Evolutionary conservation across 345 rosid species (phyloP), one percentile per base, ranked within the genome.

Genomic region (Syzygium jambos): DNA sequence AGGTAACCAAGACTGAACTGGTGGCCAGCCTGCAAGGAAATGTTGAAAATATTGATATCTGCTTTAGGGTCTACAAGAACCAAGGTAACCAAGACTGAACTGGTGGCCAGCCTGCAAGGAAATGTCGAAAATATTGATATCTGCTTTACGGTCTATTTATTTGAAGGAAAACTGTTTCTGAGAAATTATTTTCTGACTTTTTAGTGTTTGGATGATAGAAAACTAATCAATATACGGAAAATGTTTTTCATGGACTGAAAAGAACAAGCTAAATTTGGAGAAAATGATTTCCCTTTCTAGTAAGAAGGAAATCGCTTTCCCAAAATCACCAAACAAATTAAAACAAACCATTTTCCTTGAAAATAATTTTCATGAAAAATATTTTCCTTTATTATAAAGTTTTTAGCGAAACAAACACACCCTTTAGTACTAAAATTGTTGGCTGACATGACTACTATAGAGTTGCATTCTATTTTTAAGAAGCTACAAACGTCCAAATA

Each of bases 241-340:
- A 9, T 56, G 1, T 56, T 56, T 56, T 56, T 12, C 13, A 56
- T 56, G 23, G n/a, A 23, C 23, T 23, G 61, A 56, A 56, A 56
- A 27, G 22, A 56, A 56, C n/a, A 56, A 0, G 2, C 3, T 56
- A 56, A 5, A 23, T 56, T 56, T 56, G 13, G n/a, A 12, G 22
- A 56, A 56, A 56, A 56, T 23, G 61, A 56, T 27, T 23, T 56
- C 23, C 12, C 61, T 3, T 3, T 56, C 2, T 0, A 56, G 4
- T 1, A 56, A 56, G 1, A 56, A 23, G 1, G 1, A 56, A 56
- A 56, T 9, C 0, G 1, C n/a, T 56, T 56, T 4, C 11, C 0
- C 0, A 0, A 56, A 23, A 56, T 23, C 27, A 56, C 2, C 23
- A 22, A 55, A 56, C n/a, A 56, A 56, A 23, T 56, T 10, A 23